Evolutionary conservation across 176 grass and related monocot genomes (phyloP).

Genomic region (Poa annua): DNA sequence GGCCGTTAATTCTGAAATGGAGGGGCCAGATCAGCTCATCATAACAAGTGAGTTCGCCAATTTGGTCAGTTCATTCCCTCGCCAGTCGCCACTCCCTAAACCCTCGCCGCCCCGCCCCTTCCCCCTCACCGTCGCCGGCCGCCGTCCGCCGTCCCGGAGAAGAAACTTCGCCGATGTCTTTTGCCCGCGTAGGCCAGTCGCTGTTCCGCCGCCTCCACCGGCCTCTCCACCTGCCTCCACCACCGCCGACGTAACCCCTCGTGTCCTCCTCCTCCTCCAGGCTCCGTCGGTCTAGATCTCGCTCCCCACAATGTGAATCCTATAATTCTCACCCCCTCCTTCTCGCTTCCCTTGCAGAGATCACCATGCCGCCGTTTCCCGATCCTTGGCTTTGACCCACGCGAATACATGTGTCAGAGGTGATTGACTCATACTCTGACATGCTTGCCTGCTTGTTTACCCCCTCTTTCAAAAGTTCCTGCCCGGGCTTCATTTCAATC

Average conservation of each 20-base stretch:
- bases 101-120: slow-evolving; percentile 33
- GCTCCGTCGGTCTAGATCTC: slow-evolving; percentile 29
- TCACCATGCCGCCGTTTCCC: not conserved
- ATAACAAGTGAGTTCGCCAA: not conserved
- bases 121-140: slow-evolving; percentile 6
- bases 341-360: slow-evolving; percentile 31
- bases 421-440: slow-evolving; percentile 1
- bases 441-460: not conserved
- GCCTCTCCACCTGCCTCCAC: slow-evolving; percentile 8
- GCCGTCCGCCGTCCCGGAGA: slow-evolving; percentile 19
- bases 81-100: not conserved
- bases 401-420: slow-evolving; percentile 39
- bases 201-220: slow-evolving; percentile 41
- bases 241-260: slow-evolving; percentile 29
- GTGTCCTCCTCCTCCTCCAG: not conserved
- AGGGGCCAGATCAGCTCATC: not conserved
- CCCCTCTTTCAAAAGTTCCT: slow-evolving; percentile 1
- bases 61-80: slow-evolving; percentile 5
- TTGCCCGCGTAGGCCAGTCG: slow-evolving; percentile 40
- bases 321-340: not conserved
- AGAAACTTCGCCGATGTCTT: slow-evolving; percentile 48
- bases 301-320: not conserved
- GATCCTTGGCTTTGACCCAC: slow-evolving; percentile 30
- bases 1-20: not conserved
- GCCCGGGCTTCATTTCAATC: not conserved